Evolutionary conservation across 2,329 filamentous ascomycete species (phyloP).

Genomic region (Ophiocordyceps camponoti-saundersi): DNA sequence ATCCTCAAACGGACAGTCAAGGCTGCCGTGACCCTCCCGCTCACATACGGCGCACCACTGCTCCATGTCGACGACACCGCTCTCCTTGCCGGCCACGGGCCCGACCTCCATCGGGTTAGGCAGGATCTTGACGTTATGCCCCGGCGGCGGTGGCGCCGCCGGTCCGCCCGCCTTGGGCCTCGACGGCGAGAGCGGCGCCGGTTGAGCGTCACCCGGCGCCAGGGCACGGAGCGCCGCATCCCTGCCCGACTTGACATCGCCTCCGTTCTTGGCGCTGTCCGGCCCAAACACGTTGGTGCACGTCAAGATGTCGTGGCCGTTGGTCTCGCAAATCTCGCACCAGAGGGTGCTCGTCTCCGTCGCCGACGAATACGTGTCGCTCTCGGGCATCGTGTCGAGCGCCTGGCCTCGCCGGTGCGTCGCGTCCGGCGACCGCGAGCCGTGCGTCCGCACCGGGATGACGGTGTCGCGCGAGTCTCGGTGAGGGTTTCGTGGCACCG

Average conservation of each 20-base stretch:
- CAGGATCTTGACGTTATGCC: constrained; percentile 22
- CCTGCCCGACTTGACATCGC: constrained; percentile 15
- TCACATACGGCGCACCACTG: constrained; percentile 98
- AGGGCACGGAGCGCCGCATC: constrained; percentile 22
- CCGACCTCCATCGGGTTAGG: constrained; percentile 48
- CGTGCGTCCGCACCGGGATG: constrained; percentile 34
- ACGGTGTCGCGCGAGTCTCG: constrained; percentile 53
- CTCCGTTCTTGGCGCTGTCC: constrained; percentile 17
- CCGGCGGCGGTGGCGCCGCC: constrained; percentile 17
- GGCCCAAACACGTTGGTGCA: constrained; percentile 77
- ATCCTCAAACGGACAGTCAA: constrained; percentile 86
- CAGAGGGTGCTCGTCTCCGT: constrained; percentile 62
- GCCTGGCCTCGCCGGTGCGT: constrained; percentile 33
- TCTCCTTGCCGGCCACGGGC: constrained; percentile 62
- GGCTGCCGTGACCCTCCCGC: constrained; percentile 88
- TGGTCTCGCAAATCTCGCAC: constrained; percentile 92
- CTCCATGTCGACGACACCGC: constrained; percentile 58
- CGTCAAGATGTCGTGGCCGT: constrained; percentile 82
- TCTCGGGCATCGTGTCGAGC: constrained; percentile 54
- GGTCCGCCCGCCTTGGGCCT: constrained; percentile 26
- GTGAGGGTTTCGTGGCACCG: constrained; percentile 32
- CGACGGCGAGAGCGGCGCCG: constrained; percentile 37
- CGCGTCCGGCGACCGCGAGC: constrained; percentile 27
- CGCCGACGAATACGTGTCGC: constrained; percentile 49
- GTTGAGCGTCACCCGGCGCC: constrained; percentile 24